Base-by-base conservation (phyloP, 495 filamentous ascomycete species). In the Penicillium cataractarum region DNA sequence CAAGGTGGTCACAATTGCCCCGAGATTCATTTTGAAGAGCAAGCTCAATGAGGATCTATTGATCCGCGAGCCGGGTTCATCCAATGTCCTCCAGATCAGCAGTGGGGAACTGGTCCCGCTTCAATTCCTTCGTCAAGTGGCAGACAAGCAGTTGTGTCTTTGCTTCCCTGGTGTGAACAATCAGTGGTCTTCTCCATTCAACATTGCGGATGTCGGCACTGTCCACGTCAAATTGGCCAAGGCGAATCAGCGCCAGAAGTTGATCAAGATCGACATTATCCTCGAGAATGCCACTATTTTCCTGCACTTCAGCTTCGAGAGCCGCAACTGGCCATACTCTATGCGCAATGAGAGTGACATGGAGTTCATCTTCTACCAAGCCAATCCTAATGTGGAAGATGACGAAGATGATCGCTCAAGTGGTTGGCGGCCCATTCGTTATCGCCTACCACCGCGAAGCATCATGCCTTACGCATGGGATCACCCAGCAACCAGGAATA, bases 381-480 rank as follows among this genome's bases (percentile, higher is more conserved):
- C 90, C 44, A 90, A 90, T 65, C 87, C 87, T 15, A 87, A 87
- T 64, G 70, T 89, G 32, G 94, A 97, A 63, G 94, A 97, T 57
- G 90, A 90, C 52, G 86, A 88, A 58, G 90, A 93, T 63, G 92
- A 96, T 64, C 80, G 84, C 42, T 78, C 79, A 27, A 91, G 89
- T 53, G 89, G 91, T 6, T 99, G 93, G 90, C 86, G 90, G 57
- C 92, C 91, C 12, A 90, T 98, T 64, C 82, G 91, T 40, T 99
- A 99, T 72, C 90, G 93, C n/a, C 84, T 99, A 15, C 95, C 95
- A 4, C 87, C 93, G 7, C 84, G 96, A 33, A 97, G 94, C 74
- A 97, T 98, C 76, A 99, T 99, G 95, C 94, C 96, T 5, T 99
- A 99, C 71, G 94, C 95, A 31, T 99, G 95, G 95, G 96, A 99